These are phyloP conservation scores for Brettanomyces naardenensis DNA, from an alignment of 805 yeast genomes.

Conservation along the genomic window DNA sequence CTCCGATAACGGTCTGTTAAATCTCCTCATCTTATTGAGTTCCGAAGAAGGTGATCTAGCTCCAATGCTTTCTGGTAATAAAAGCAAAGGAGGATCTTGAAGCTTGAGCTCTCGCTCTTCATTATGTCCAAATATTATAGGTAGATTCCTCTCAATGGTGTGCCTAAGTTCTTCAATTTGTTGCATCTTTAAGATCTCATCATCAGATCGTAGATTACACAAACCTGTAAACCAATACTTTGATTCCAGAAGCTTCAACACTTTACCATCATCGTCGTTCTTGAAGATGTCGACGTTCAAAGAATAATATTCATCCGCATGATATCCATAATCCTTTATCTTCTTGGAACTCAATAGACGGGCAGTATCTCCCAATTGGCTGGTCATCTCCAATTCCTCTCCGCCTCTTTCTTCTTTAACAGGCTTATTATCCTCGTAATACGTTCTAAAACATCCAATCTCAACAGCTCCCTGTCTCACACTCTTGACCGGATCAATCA, in stretches of 20 bases:
- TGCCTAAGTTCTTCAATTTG: not conserved
- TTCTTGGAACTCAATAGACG: constrained; percentile 18
- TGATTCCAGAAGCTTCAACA: constrained; percentile 36
- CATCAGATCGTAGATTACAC: constrained; percentile 9
- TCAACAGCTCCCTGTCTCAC: constrained; percentile 57
- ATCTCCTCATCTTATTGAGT: not conserved
- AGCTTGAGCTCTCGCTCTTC: not conserved
- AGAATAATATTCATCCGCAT: constrained; percentile 61
- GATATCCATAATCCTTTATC: constrained; percentile 60
- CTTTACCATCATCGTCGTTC: constrained; percentile 38
- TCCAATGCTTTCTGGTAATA: no score
- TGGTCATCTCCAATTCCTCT: not conserved
- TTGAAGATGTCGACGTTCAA: constrained; percentile 55
- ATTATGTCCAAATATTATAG: not conserved
- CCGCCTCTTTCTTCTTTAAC: not conserved
- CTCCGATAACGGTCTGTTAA: constrained; percentile 1
- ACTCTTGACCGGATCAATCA: constrained; percentile 76
- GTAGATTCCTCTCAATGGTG: not conserved
- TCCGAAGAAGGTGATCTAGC: no score
- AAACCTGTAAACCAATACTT: constrained; percentile 40
- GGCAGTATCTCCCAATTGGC: constrained; percentile 12
- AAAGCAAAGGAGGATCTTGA: no score
- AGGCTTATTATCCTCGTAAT: constrained; percentile 20
- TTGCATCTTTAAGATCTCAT: constrained; percentile 7
- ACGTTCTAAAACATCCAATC: constrained; percentile 85